Evolutionary conservation across 2,329 filamentous ascomycete species (phyloP).

Genomic region (Biscogniauxia sp.): DNA sequence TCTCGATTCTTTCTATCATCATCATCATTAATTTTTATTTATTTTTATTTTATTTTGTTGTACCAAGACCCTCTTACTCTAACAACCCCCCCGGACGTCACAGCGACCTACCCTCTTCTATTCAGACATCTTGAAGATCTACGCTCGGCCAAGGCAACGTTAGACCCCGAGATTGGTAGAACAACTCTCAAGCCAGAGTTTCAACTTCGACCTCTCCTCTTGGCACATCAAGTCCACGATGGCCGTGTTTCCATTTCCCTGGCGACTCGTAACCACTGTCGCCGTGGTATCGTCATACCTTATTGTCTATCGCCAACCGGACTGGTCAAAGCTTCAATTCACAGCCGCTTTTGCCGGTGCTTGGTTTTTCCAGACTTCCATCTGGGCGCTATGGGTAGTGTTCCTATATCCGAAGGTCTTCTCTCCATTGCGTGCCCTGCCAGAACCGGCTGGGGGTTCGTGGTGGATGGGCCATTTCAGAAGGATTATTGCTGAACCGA

Average conservation of each 20-base stretch:
- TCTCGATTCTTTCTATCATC: no score
- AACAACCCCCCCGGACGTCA: conserved; percentile 2
- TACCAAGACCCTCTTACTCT: background rate
- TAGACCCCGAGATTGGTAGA: background rate
- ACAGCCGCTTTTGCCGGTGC: conserved; percentile 33
- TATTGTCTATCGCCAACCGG: conserved; percentile 25
- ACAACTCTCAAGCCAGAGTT: background rate
- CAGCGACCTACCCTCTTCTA: no score
- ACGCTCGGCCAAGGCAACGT: background rate
- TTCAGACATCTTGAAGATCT: background rate
- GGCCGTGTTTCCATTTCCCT: conserved; percentile 26
- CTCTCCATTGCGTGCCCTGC: conserved; percentile 49
- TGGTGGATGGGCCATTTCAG: conserved; percentile 49
- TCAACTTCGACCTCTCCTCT: background rate
- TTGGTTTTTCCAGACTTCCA: conserved; percentile 36
- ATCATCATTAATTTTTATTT: no score
- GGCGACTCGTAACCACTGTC: conserved; percentile 26
- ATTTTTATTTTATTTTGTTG: no score
- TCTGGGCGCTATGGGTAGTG: conserved; percentile 40
- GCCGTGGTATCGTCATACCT: conserved; percentile 34
- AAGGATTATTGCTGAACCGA: conserved; percentile 38
- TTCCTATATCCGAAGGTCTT: conserved; percentile 49
- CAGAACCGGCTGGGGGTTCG: conserved; percentile 41
- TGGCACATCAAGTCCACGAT: conserved; percentile 12
- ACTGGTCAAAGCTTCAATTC: conserved; percentile 35